These are phyloP conservation scores for Nicotiana sylvestris DNA, from an alignment of 257 asterid genomes.

Conservation along the genomic window DNA sequence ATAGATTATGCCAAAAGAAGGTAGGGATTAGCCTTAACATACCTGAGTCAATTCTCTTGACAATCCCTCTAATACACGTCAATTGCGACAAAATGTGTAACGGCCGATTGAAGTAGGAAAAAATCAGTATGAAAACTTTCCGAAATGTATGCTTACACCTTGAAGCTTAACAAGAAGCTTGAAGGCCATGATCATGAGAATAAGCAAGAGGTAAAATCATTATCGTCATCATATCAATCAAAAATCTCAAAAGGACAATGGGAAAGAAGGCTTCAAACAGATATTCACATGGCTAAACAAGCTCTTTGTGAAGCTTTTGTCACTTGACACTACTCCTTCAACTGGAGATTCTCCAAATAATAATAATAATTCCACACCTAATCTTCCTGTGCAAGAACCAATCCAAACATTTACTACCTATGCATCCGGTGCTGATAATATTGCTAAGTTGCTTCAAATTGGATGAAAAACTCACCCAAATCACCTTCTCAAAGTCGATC, in stretches of 20 bases:
- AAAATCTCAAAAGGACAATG: conserved; percentile 67
- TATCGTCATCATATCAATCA: conserved; percentile 22
- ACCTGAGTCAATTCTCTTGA: no score
- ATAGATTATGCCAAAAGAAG: no score
- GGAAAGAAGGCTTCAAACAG: conserved; percentile 93
- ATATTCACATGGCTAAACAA: conserved; percentile 77
- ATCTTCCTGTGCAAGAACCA: not conserved
- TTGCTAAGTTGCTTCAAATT: conserved; percentile 64
- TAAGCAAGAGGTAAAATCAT: conserved; percentile 8
- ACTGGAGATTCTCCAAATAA: not conserved
- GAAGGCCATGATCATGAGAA: conserved; percentile 30
- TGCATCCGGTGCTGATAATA: conserved; percentile 74
- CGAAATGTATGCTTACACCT: no score
- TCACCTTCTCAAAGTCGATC: conserved; percentile 8
- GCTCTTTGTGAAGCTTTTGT: conserved; percentile 79
- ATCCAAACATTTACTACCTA: conserved; percentile 30
- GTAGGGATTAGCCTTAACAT: no score
- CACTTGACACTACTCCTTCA: conserved; percentile 28
- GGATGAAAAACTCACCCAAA: conserved; percentile 51
- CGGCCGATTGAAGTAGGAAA: no score
- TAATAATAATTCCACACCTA: not conserved
- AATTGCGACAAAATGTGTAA: no score
- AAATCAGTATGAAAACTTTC: no score
- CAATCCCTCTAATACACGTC: no score
- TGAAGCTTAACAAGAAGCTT: conserved; percentile 43